Evolutionary conservation across 2,329 filamentous ascomycete genomes (phyloP).

Genomic region (Zasmidium angulare): DNA sequence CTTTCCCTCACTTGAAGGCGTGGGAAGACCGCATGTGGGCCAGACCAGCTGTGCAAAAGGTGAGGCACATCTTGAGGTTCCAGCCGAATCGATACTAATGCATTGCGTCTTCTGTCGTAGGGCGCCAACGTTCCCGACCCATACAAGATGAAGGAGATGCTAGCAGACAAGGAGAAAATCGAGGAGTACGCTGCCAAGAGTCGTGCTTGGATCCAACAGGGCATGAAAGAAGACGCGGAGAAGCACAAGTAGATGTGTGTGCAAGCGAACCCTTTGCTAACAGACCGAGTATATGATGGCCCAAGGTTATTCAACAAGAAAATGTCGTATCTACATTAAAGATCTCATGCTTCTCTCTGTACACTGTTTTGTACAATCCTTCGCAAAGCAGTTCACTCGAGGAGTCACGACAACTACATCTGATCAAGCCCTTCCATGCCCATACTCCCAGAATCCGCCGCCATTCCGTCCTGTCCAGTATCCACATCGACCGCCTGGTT

Average conservation of each 20-base stretch:
- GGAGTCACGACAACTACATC: neutral
- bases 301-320: neutral
- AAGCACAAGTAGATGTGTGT: conserved; percentile 33
- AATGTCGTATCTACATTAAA: neutral
- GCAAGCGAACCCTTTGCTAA: no score
- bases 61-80: conserved; percentile 41
- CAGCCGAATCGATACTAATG: neutral
- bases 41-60: conserved; percentile 72
- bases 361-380: neutral
- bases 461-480: conserved; percentile 13
- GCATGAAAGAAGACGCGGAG: conserved; percentile 67
- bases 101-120: neutral
- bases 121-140: conserved; percentile 62
- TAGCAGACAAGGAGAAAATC: conserved; percentile 57
- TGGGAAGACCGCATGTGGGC: conserved; percentile 73
- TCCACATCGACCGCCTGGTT: conserved; percentile 17
- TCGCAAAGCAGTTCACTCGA: neutral
- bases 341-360: neutral
- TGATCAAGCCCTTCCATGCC: conserved; percentile 12
- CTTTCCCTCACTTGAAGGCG: conserved; percentile 72
- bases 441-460: neutral
- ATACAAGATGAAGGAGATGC: conserved; percentile 61
- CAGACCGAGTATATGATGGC: no score
- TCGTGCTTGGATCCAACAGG: conserved; percentile 65
- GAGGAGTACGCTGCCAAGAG: conserved; percentile 52